Conservation (phyloP, 225 moss, liverwort and hornwort species). For the Marchantia polymorpha region DNA sequence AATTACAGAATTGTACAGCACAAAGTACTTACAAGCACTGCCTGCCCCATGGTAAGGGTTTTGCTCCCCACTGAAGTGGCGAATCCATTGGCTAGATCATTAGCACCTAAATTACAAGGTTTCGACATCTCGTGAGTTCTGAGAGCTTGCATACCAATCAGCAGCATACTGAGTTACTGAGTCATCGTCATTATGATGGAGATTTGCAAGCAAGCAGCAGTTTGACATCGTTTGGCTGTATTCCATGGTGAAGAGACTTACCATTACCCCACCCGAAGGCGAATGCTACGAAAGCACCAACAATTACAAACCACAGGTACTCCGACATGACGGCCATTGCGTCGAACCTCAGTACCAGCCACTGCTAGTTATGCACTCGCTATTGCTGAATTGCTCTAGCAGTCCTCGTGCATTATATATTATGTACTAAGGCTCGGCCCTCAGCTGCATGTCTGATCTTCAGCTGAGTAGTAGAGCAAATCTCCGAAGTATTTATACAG, state of each 20-base stretch:
- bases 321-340: conserved; percentile 24
- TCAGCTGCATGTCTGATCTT: no score
- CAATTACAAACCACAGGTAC: conserved; percentile 35
- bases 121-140: no score
- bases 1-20: no score
- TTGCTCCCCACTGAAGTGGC: conserved; percentile 16
- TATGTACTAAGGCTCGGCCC: no score
- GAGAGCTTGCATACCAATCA: no score
- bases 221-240: no score
- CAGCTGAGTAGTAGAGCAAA: no score
- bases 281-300: conserved; percentile 37
- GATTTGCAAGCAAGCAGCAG: neutral
- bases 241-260: neutral
- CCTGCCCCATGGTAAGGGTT: conserved; percentile 9
- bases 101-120: neutral
- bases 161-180: neutral
- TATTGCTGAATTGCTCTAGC: no score
- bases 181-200: no score
- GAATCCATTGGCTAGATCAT: conserved; percentile 11
- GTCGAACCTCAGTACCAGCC: neutral
- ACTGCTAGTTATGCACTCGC: no score
- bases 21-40: conserved; percentile 1
- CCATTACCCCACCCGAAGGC: conserved; percentile 38
- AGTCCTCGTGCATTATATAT: no score
- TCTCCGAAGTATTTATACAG: no score